phyloP scores from a whole-genome alignment of 352 stramenopile genomes.

The Phytophthora palmivora region DNA sequence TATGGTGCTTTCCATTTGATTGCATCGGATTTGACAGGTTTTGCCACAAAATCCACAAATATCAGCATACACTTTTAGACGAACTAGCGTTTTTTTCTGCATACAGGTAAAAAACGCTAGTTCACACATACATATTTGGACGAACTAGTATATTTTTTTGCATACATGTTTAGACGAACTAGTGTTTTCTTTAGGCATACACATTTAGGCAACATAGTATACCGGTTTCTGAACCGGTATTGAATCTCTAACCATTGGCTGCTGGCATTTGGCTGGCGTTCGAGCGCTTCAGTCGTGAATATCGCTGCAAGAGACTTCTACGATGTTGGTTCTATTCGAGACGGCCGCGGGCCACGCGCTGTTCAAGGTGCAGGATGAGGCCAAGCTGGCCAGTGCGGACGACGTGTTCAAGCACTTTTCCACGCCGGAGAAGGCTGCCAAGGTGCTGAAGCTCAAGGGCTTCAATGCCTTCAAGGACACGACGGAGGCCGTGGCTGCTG shows the following conservation, averaged over 20 bases:
- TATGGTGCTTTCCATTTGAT: constrained; percentile 42
- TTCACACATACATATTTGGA: no score
- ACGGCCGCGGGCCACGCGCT: constrained; percentile 98
- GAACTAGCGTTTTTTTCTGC: no score
- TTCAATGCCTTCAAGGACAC: constrained; percentile 99
- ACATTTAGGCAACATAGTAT: no score
- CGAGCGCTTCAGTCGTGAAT: constrained; percentile 40
- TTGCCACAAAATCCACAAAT: no score
- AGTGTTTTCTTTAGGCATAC: no score
- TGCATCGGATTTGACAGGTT: constrained; percentile 27
- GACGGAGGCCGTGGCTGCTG: constrained; percentile 97
- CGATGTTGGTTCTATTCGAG: constrained; percentile 99
- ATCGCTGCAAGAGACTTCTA: constrained; percentile 24
- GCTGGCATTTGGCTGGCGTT: constrained; percentile 27
- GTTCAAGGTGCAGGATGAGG: constrained; percentile 98
- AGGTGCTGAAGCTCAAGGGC: constrained; percentile 95
- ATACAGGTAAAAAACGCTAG: no score
- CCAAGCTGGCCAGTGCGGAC: constrained; percentile 90
- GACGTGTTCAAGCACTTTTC: constrained; percentile 94
- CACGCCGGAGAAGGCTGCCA: constrained; percentile 89
- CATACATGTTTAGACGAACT: no score
- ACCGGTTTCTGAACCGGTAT: no score
- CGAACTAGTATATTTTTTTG: no score
- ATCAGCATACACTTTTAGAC: no score
- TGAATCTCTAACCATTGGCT: no score